Evolutionary conservation across 305 asterid genomes (phyloP).

Genomic region (Solanum aculeatissimum): DNA sequence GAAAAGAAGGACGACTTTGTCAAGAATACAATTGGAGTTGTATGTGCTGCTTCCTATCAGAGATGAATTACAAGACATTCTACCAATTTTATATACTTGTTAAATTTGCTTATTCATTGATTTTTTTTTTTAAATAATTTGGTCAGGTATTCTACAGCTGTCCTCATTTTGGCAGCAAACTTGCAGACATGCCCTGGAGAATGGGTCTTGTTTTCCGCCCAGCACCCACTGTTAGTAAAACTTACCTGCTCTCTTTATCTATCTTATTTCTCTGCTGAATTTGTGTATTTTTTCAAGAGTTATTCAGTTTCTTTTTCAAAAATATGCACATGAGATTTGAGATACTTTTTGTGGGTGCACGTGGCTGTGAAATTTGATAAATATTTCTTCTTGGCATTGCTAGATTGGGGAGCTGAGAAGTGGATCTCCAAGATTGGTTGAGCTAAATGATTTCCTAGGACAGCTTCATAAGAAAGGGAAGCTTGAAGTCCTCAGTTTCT

Average conservation of each 20-base stretch:
- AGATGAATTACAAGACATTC: background rate
- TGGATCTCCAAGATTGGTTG: conserved; percentile 90
- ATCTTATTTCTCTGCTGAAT: background rate
- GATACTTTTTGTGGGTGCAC: background rate
- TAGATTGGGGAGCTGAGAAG: conserved; percentile 97
- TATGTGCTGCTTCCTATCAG: conserved; percentile 24
- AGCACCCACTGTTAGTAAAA: conserved; percentile 78
- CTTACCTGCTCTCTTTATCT: background rate
- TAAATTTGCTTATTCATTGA: background rate
- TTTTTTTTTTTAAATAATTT: background rate
- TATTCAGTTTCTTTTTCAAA: background rate
- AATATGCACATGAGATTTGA: conserved; percentile 6
- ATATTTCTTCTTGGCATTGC: conserved; percentile 13
- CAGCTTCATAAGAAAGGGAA: conserved; percentile 57
- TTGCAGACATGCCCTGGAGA: conserved; percentile 97
- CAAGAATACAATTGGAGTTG: conserved; percentile 79
- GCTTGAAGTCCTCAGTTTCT: conserved; percentile 92
- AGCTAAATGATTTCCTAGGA: conserved; percentile 80
- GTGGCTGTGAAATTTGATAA: background rate
- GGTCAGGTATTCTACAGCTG: conserved; percentile 92
- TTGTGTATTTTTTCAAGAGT: background rate
- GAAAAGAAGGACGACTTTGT: conserved; percentile 70
- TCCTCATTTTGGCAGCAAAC: conserved; percentile 99
- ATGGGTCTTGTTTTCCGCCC: conserved; percentile 98
- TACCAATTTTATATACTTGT: background rate